A percentile compares a stretch with the other conserved stretches of the same genome.
These are phyloP conservation scores for Conticribra guillardii DNA, from an alignment of 108 stramenopile species.

Conservation along the genomic window DNA sequence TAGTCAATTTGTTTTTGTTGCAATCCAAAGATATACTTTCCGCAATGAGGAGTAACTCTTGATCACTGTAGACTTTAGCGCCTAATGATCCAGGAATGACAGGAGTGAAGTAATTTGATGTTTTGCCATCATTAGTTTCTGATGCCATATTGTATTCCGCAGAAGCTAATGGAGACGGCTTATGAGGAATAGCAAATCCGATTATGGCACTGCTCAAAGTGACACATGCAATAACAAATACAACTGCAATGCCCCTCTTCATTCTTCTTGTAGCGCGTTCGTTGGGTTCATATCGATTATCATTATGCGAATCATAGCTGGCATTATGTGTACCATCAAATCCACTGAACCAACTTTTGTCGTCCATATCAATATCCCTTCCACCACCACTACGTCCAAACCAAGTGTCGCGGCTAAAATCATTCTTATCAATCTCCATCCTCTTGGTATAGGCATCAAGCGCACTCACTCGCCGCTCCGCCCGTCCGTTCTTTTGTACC, in stretches of 20 bases:
- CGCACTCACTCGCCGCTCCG: neutral
- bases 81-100: neutral
- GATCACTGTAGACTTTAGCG: neutral
- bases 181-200: neutral
- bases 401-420: neutral
- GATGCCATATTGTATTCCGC: neutral
- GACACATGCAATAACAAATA: conserved; percentile 16
- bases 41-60: conserved; percentile 18
- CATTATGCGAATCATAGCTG: no score
- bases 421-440: no score
- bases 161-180: no score
- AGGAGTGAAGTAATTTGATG: neutral
- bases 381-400: no score
- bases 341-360: no score
- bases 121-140: neutral
- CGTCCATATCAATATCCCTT: no score
- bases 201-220: conserved; percentile 14
- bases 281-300: no score
- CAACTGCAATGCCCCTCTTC: conserved; percentile 11
- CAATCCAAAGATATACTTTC: conserved; percentile 25
- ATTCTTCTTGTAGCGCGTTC: neutral
- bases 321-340: neutral
- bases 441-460: no score
- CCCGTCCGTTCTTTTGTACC: neutral
- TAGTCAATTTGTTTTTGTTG: neutral